A percentile compares a stretch with the other conserved stretches of the same genome.
These are phyloP conservation scores for Debaryomyces sp. DNA, from an alignment of 1,139 yeast species.

Conservation along the genomic window DNA sequence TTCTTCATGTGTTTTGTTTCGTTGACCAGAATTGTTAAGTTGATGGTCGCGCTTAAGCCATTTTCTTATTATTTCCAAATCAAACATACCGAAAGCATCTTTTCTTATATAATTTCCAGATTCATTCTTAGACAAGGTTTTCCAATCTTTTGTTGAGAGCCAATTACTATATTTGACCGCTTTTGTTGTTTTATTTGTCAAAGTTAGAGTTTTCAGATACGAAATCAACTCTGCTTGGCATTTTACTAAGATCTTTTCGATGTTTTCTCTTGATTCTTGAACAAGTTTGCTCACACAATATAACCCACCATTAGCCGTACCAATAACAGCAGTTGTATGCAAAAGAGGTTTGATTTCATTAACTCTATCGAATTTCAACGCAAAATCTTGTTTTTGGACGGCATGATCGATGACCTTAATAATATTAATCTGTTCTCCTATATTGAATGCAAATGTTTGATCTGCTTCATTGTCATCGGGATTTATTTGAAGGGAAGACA, in stretches of 20 bases:
- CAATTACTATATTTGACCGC: not conserved
- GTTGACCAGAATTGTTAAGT: not conserved
- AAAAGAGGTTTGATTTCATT: not conserved
- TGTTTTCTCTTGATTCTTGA: conserved; percentile 26
- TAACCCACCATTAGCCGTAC: conserved; percentile 42
- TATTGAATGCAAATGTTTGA: conserved; percentile 23
- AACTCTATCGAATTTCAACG: not conserved
- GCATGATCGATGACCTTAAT: conserved; percentile 14
- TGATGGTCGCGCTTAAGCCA: conserved; percentile 15
- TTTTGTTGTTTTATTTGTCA: not conserved
- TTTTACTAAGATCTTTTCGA: conserved; percentile 12
- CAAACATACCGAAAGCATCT: conserved; percentile 18
- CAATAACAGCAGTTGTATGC: conserved; percentile 25
- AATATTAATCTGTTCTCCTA: conserved; percentile 38
- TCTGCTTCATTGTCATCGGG: conserved; percentile 7
- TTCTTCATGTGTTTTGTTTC: conserved; percentile 4
- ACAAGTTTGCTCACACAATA: conserved; percentile 18
- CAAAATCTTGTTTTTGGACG: not conserved
- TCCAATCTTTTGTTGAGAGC: conserved; percentile 6
- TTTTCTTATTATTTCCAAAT: conserved; percentile 19
- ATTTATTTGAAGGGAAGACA: conserved; percentile 15
- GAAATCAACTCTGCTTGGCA: conserved; percentile 20
- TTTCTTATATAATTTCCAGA: conserved; percentile 2
- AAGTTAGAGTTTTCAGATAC: conserved; percentile 5
- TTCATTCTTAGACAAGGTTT: conserved; percentile 3